Evolutionary conservation across 1,284 basidiomycete genomes (phyloP), one percentile per base, ranked within the genome.

Genomic region (Ceraceosorus guamensis): DNA sequence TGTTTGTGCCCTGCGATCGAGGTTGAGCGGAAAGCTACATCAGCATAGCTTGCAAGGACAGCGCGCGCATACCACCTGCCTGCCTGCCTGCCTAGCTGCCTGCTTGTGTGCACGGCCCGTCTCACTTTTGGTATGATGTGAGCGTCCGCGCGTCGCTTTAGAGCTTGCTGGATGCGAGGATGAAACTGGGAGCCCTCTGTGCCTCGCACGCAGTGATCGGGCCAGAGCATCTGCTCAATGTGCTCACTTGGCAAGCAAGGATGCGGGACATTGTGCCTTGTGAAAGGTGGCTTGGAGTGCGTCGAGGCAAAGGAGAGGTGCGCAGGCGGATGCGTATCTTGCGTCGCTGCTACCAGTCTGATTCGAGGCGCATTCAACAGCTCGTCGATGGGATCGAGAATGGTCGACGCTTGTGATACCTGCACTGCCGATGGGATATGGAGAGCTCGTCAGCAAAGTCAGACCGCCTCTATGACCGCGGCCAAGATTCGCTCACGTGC

Each of bases 221-320:
- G 84, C 84, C 84, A 85, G 13, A 85, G 76, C 47, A 79, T 79
- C 60, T 81, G 80, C 55, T 71, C 64, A 56, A 79, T 75, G 35
- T 69, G 74, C 65, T 79, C 76, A 4, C 63, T 61, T 31, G 62
- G 76, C 77, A 77, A 55, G 39, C 55, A 53, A 24, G 59, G 63
- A 10, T 78, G 76, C 37, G 64, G 76, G 6, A 82, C 68, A 18
- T 62, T 59, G 55, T 79, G 76, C 45, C 77, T 71, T 0, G 71
- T 66, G 71, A 82, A 84, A 4, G 80, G 75, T 61, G 51, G 50
- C 11, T 49, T 50, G 16, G 18, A 67, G 70, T 85, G 83, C n/a
- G 79, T 78, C 5, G 80, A 79, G 0, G 83, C 83, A 74, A 87
- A 87, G 14, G 83, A 85, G 63, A 86, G 78, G 76, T 87, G 85